These are phyloP conservation scores for Grosmannia clavigera DNA, from an alignment of 2,329 filamentous ascomycete genomes.

Conservation along the genomic window DNA sequence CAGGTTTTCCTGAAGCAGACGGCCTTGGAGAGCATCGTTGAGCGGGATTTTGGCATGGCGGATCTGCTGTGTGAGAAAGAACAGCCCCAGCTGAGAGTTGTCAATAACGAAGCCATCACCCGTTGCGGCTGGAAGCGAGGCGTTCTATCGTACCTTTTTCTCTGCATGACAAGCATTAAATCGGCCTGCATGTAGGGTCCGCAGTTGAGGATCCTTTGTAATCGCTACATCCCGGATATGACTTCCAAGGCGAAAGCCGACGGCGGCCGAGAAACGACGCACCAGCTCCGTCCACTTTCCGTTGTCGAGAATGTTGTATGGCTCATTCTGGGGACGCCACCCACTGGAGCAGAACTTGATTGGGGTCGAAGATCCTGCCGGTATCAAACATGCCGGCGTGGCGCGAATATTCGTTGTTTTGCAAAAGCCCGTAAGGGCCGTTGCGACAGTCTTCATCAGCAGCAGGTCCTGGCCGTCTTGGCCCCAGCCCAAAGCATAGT, in stretches of 20 bases:
- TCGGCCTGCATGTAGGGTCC: constrained; percentile 1
- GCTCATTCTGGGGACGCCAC: neutral
- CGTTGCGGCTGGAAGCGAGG: neutral
- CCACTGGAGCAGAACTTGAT: constrained; percentile 6
- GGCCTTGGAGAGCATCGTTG: constrained; percentile 2
- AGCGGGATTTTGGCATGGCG: neutral
- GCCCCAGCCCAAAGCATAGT: constrained; percentile 1
- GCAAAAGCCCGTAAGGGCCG: neutral
- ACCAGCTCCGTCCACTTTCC: constrained; percentile 7
- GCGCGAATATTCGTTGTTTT: neutral
- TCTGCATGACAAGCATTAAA: constrained; percentile 10
- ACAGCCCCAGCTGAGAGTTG: constrained; percentile 4
- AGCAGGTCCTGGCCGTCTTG: neutral
- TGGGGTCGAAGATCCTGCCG: neutral
- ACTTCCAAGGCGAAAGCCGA: neutral
- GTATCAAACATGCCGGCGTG: constrained; percentile 8
- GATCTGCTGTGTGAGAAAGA: constrained; percentile 6
- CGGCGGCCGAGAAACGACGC: neutral
- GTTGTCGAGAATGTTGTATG: neutral
- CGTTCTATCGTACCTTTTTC: constrained; percentile 7
- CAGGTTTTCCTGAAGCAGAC: neutral
- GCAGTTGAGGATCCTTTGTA: neutral
- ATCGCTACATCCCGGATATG: constrained; percentile 7
- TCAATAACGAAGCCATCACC: neutral
- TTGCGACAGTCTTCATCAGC: neutral